Base-by-base conservation (phyloP, 768 basidiomycete species). In the Pilatotrama ljubarskyi region DNA sequence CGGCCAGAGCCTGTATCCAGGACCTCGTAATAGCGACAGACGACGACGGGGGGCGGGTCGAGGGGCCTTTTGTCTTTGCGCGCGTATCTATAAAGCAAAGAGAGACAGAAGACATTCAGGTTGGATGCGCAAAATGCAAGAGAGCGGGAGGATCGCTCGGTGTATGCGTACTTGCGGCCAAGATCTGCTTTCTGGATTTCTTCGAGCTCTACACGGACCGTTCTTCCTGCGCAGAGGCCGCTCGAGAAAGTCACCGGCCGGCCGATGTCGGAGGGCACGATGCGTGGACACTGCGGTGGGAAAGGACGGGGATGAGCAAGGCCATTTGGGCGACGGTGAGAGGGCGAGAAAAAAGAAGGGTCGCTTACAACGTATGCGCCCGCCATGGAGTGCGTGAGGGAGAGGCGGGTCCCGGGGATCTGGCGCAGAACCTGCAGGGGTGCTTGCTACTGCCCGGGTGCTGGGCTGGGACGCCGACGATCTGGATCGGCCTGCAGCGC, bases 121-220 rank as follows among this genome's bases (percentile, higher is more conserved):
- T 13, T 8, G n/a, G 20, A 6, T 14, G 35, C 32, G 22, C 32
- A 37, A 15, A 6, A 15, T 10, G 29, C 8, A 14, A 15, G 18
- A 38, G 9, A 17, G 54, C 9, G 32, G n/a, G 13, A 20, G 36
- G 35, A 22, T 41, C 22, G 26, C 36, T 14, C 9, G 25, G 14
- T 32, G 15, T 11, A 40, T 54, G 51, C 75, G 54, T 67, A 87
- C 86, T 88, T 88, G 72, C 87, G 75, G n/a, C 85, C 86, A 29
- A 87, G 74, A 65, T 86, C 77, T 5, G 87, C 85, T 59, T 85
- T 84, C 65, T 88, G 87, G 13, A 84, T 70, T 75, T 86, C 87
- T 55, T 75, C 66, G 26, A 84, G 74, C 69, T 83, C 78, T 67
- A 79, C 80, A 32, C 83, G 81, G 52, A 86, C 77, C 1, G 79